A percentile compares a stretch with the other conserved stretches of the same genome.
Conservation (phyloP, 1,139 yeast species). For the Taphrina flavorubra region DNA sequence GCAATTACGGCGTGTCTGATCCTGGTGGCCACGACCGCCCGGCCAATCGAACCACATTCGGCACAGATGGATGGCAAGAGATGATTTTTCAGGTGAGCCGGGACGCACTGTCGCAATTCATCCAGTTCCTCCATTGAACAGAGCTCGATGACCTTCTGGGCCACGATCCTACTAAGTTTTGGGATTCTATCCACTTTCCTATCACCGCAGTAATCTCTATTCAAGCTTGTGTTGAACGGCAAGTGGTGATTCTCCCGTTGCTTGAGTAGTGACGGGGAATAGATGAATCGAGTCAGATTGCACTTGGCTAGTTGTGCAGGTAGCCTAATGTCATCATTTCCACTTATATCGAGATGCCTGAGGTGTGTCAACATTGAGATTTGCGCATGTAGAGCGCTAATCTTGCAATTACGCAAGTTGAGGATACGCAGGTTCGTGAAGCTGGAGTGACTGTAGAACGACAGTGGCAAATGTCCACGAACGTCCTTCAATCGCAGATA, state of each 20-base stretch:
- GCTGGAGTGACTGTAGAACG: constrained; percentile 4
- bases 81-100: constrained; percentile 8
- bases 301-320: constrained; percentile 19
- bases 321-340: constrained; percentile 4
- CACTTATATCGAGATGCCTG: constrained; percentile 28
- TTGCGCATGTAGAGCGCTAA: constrained; percentile 12
- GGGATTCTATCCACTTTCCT: constrained; percentile 2
- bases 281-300: constrained; percentile 16
- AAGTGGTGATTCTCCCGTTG: neutral
- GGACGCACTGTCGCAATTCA: constrained; percentile 15
- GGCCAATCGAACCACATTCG: constrained; percentile 16
- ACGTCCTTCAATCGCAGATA: constrained; percentile 15
- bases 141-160: neutral
- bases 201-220: constrained; percentile 16
- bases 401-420: constrained; percentile 15
- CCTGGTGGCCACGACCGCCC: constrained; percentile 14
- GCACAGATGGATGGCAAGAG: constrained; percentile 18
- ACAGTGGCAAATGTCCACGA: constrained; percentile 18
- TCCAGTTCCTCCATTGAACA: constrained; percentile 24
- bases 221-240: neutral
- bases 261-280: neutral
- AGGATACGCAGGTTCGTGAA: constrained; percentile 5
- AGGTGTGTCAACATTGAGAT: constrained; percentile 2
- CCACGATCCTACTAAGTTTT: constrained; percentile 6
- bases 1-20: constrained; percentile 11